phyloP scores from a whole-genome alignment of 805 yeast species.

The Kluyveromyces siamensis region DNA sequence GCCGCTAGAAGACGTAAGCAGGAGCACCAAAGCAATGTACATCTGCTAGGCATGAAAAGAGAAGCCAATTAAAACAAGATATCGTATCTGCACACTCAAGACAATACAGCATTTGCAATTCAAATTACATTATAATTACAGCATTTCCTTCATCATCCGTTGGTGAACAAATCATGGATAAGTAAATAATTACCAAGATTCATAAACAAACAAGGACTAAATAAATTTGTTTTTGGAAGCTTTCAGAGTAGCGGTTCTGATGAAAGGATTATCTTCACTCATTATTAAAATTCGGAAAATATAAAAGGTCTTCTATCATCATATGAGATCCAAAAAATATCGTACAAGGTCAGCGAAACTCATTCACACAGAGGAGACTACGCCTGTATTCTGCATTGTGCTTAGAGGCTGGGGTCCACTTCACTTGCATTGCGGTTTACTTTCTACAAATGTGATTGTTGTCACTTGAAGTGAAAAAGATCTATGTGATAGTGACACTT shows the following conservation, averaged over 20 bases:
- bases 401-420: too few species aligned
- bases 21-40: slow-evolving; percentile 1
- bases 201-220: background rate
- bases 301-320: background rate
- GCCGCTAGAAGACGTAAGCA: slow-evolving; percentile 49
- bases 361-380: too few species aligned
- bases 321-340: background rate
- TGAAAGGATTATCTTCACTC: slow-evolving; percentile 9
- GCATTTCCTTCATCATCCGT: background rate
- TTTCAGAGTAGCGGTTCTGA: slow-evolving; percentile 19
- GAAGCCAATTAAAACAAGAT: background rate
- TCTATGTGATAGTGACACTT: too few species aligned
- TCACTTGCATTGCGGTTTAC: too few species aligned
- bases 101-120: too few species aligned
- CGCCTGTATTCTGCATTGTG: too few species aligned
- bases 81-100: background rate
- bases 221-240: background rate
- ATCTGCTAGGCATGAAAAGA: background rate
- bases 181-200: too few species aligned
- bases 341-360: too few species aligned
- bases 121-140: background rate
- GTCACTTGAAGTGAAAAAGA: too few species aligned
- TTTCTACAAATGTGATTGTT: too few species aligned
- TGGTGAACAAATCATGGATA: background rate
- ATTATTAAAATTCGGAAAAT: background rate